A percentile compares a stretch with the other conserved stretches of the same genome.
These are phyloP conservation scores for Powellomyces hirtus DNA, from an alignment of 192 early-diverging fungal genomes.

Conservation along the genomic window DNA sequence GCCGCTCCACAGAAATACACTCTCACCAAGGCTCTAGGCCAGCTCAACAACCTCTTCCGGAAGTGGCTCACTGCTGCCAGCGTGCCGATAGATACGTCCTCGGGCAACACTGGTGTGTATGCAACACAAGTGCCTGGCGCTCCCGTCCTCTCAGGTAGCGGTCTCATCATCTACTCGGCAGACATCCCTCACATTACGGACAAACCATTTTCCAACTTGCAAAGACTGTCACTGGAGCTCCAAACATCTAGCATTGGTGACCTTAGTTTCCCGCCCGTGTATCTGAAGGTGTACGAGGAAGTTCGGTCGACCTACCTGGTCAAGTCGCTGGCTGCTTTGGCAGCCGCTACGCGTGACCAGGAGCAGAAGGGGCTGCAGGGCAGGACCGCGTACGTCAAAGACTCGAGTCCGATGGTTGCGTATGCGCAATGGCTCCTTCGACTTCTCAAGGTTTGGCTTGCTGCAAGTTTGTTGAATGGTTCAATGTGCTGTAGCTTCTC, in stretches of 20 bases:
- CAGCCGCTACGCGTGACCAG: constrained; percentile 50
- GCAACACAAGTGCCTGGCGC: no score
- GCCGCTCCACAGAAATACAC: constrained; percentile 30
- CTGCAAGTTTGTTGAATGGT: no score
- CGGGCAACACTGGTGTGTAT: no score
- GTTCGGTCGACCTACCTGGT: constrained; percentile 63
- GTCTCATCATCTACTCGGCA: constrained; percentile 10
- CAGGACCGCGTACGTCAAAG: constrained; percentile 57
- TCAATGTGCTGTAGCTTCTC: no score
- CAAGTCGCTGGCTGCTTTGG: constrained; percentile 51
- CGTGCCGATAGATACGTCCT: constrained; percentile 21
- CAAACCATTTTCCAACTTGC: constrained; percentile 24
- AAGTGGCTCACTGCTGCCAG: constrained; percentile 46
- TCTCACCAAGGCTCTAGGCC: constrained; percentile 46
- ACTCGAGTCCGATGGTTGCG: constrained; percentile 58
- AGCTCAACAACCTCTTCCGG: constrained; percentile 57
- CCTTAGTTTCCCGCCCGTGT: constrained; percentile 34
- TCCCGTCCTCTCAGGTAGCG: not conserved
- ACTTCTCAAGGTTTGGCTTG: constrained; percentile 63
- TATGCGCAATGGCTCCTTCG: constrained; percentile 57
- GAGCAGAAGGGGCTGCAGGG: constrained; percentile 43
- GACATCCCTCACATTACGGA: constrained; percentile 15
- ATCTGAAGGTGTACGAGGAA: constrained; percentile 59
- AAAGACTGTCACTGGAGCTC: constrained; percentile 29
- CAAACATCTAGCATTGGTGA: constrained; percentile 36